Percentiles rank a stretch among this genome's conserved stretches.
These are phyloP conservation scores for Globisporangium iwayamae DNA, from an alignment of 352 stramenopile species.

Conservation along the genomic window DNA sequence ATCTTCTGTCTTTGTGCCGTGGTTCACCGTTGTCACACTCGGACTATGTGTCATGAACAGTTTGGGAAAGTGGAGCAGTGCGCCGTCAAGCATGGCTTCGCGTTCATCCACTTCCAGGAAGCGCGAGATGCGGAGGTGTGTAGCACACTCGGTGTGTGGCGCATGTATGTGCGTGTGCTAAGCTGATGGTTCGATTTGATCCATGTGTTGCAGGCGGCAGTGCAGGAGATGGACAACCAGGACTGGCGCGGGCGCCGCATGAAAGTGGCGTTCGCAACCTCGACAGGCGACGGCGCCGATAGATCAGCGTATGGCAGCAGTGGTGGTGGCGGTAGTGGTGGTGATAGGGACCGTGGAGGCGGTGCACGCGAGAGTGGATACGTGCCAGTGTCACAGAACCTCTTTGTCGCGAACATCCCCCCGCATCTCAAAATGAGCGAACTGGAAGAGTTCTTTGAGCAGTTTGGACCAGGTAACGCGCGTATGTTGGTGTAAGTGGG, in stretches of 20 bases:
- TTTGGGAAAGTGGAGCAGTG: constrained; percentile 47
- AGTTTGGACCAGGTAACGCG: constrained; percentile 41
- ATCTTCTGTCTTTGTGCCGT: neutral
- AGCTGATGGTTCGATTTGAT: neutral
- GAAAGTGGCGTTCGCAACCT: constrained; percentile 39
- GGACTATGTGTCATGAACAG: constrained; percentile 5
- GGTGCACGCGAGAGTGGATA: neutral
- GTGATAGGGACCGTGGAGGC: neutral
- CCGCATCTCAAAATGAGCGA: constrained; percentile 60
- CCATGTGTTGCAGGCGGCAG: constrained; percentile 18
- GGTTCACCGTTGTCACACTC: neutral
- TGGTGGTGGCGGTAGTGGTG: neutral
- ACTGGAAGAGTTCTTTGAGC: constrained; percentile 48
- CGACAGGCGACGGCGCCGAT: constrained; percentile 8
- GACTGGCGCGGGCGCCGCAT: constrained; percentile 41
- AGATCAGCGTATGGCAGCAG: neutral
- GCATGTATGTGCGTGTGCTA: neutral
- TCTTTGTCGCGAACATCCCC: constrained; percentile 68
- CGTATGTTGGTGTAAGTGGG: neutral
- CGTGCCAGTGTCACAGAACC: constrained; percentile 30
- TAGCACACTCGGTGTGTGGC: neutral
- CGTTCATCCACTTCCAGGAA: constrained; percentile 54
- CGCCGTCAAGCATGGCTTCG: constrained; percentile 57
- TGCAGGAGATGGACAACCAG: constrained; percentile 49
- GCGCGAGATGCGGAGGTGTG: constrained; percentile 35